Base-by-base conservation (phyloP, 768 basidiomycete species). In the Lactifluus piperatus region DNA sequence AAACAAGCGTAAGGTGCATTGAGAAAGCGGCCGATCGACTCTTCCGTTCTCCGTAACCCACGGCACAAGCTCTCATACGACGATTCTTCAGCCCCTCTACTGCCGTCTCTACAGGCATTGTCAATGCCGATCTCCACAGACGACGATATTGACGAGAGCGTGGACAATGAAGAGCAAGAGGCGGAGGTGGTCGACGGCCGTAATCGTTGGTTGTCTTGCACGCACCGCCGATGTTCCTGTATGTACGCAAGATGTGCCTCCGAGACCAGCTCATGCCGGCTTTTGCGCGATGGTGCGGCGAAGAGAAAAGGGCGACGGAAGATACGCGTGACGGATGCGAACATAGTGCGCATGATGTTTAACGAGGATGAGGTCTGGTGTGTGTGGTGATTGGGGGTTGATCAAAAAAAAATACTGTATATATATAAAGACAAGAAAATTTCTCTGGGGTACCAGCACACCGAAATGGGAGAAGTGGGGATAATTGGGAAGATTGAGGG, bases 211-310 rank as follows among this genome's bases (percentile, higher is more conserved):
- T 22, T 26, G 18, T 26, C 51, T 8, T 52, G 24, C 37, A 3
- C 18, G 37, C 14, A 27, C 13, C 22, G 48, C 18, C 26, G 44
- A 26, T 58, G 44, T 11, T 32, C 43, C 18, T 46, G 18, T 34
- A 60, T 45, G 44, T 51, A 60, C 8, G 59, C 49, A 16, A 47
- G 22, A 44, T 60, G 44, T 8, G 59, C 59, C 7, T 60, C 59
- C 29, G 54, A 60, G 22, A 60, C 37, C 20, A 56, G 54, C 59
- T 60, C 59, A 44, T 60, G 59, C 22, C 59, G 59, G 44, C 54
- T 51, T 41, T 60, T 60, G 54, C 39, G 46, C 9, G 32, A 11
- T 14, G 43, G 41, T 11, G 48, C 9, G 1, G 57, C 9, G 26
- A 50, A n/a, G 36, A 49, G 26, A 29, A 49, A 60, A 22, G 48